Evolutionary conservation across 495 filamentous ascomycete genomes (phyloP).

Genomic region (Lichenothelia convexa): DNA sequence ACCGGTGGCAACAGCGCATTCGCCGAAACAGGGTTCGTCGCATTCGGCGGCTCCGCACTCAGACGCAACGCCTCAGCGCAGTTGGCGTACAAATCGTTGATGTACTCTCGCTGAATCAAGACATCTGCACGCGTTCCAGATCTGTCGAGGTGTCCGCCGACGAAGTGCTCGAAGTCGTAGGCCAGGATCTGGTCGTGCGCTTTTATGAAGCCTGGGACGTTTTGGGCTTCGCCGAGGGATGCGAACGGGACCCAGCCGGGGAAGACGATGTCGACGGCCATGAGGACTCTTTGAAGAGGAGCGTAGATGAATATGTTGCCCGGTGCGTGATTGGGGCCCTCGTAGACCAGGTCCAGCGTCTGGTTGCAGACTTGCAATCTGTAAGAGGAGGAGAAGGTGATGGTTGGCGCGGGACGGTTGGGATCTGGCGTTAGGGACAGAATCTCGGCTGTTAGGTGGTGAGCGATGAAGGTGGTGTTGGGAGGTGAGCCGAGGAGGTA

Average conservation of each 20-base stretch:
- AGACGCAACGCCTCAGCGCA: constrained; percentile 15
- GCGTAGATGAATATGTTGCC: constrained; percentile 28
- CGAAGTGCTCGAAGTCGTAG: constrained; percentile 24
- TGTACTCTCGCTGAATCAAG: constrained; percentile 19
- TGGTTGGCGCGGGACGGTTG: constrained; percentile 17
- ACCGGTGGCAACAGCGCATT: constrained; percentile 5
- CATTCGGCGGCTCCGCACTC: constrained; percentile 5
- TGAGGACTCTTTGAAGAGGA: constrained; percentile 21
- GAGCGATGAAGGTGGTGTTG: constrained; percentile 17
- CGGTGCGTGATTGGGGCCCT: constrained; percentile 21
- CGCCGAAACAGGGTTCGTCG: constrained; percentile 6
- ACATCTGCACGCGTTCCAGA: constrained; percentile 20
- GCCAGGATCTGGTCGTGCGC: constrained; percentile 24
- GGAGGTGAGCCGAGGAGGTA: constrained; percentile 13
- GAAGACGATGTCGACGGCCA: constrained; percentile 24
- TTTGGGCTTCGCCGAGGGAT: constrained; percentile 16
- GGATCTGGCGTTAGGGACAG: constrained; percentile 11
- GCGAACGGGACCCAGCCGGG: constrained; percentile 26
- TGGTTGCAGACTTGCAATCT: constrained; percentile 20
- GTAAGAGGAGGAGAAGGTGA: constrained; percentile 17
- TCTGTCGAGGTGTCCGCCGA: constrained; percentile 24
- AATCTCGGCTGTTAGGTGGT: constrained; percentile 14
- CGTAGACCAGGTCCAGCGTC: constrained; percentile 22
- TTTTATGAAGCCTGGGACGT: constrained; percentile 23
- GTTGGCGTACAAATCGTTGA: constrained; percentile 18